phyloP scores from a whole-genome alignment of 1,139 yeast genomes.

The Pichia sp. region DNA sequence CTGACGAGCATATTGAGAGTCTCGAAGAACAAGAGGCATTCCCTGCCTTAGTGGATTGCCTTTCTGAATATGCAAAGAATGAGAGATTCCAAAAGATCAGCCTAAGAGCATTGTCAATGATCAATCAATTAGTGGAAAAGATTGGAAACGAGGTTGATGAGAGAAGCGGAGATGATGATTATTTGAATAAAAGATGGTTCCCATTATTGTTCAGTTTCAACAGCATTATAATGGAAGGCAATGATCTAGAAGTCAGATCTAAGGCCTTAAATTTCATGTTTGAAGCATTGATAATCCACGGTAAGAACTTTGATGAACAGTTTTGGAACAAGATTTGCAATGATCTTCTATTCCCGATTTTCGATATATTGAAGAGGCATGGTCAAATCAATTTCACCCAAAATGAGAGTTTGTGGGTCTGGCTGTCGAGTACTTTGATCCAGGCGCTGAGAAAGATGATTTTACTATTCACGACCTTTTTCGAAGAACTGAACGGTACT shows the following conservation, averaged over 20 bases:
- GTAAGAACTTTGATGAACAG: conserved; percentile 62
- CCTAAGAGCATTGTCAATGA: conserved; percentile 73
- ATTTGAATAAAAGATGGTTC: conserved; percentile 56
- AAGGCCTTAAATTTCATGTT: conserved; percentile 80
- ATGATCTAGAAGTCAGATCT: conserved; percentile 90
- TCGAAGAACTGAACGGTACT: conserved; percentile 65
- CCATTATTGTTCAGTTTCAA: conserved; percentile 83
- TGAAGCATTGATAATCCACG: conserved; percentile 74
- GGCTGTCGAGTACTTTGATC: conserved; percentile 93
- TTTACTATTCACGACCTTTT: conserved; percentile 75
- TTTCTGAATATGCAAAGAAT: conserved; percentile 80
- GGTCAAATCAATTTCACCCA: conserved; percentile 69
- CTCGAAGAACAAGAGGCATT: conserved; percentile 74
- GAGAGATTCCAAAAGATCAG: conserved; percentile 76
- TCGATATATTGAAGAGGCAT: conserved; percentile 69
- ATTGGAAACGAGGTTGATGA: conserved; percentile 40
- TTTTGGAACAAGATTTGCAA: conserved; percentile 84
- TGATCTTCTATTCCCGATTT: conserved; percentile 82
- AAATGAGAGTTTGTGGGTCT: conserved; percentile 77
- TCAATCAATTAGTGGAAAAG: conserved; percentile 58
- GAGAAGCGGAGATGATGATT: conserved; percentile 33
- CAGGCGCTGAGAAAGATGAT: conserved; percentile 92
- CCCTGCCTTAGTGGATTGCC: conserved; percentile 66
- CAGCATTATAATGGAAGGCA: conserved; percentile 87
- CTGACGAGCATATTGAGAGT: conserved; percentile 55